Evolutionary conservation across 257 asterid genomes (phyloP).

Genomic region (Solanum corneliomulleri): DNA sequence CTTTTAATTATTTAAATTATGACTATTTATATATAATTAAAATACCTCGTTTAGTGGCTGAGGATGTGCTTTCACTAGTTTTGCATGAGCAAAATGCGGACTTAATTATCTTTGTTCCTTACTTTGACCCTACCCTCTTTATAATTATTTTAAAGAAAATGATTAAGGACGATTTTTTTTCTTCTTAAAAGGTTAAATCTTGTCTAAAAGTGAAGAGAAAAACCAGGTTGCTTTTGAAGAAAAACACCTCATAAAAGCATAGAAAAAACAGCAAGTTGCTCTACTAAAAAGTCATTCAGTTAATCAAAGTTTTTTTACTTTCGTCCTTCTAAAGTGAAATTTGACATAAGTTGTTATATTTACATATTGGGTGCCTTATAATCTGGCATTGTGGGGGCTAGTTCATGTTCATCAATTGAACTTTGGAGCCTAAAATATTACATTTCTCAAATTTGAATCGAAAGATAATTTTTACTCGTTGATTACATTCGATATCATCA

Average conservation of each 20-base stretch:
- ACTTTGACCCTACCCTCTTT: neutral
- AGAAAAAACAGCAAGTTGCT: neutral
- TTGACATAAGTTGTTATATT: neutral
- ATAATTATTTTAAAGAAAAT: neutral
- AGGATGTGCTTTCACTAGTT: neutral
- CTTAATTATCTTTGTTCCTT: neutral
- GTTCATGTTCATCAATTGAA: neutral
- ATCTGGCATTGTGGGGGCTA: neutral
- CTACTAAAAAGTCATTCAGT: neutral
- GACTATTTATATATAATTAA: no score
- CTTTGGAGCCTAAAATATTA: neutral
- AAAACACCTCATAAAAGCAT: neutral
- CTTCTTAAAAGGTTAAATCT: neutral
- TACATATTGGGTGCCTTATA: neutral
- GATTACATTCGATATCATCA: no score
- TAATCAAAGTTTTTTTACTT: neutral
- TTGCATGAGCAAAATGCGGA: neutral
- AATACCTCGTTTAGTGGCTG: no score
- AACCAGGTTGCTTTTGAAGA: neutral
- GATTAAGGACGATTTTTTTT: neutral
- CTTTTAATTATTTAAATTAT: no score
- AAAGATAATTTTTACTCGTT: no score
- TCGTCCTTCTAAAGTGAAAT: neutral
- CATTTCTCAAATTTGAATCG: neutral
- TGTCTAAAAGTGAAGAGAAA: neutral